A percentile compares a stretch with the other conserved stretches of the same genome.
Evolutionary conservation across 768 basidiomycete species (phyloP).

Genomic region (Clavulina sp.): DNA sequence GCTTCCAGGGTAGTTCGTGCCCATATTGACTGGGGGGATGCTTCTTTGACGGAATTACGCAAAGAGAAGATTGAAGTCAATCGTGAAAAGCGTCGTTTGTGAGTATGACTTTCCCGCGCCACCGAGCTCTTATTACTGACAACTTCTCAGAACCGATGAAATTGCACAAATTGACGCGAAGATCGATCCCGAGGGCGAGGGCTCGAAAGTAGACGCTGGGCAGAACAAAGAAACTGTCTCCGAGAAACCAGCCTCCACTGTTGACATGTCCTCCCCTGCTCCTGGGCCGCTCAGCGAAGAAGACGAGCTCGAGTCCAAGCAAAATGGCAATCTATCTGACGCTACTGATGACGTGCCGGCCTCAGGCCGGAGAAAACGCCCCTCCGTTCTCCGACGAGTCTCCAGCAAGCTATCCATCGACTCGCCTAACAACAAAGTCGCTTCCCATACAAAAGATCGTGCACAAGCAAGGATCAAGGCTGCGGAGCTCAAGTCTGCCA

Average conservation of each 20-base stretch:
- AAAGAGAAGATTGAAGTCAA: conserved; percentile 96
- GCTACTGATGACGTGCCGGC: conserved; percentile 3
- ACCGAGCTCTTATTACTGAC: neutral
- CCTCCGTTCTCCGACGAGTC: neutral
- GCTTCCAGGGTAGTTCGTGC: conserved; percentile 78
- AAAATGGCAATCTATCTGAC: conserved; percentile 10
- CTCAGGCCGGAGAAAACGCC: neutral
- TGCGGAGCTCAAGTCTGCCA: conserved; percentile 61
- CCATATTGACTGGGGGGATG: conserved; percentile 82
- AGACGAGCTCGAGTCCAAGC: conserved; percentile 8
- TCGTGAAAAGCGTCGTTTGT: conserved; percentile 76
- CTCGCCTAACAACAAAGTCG: conserved; percentile 33
- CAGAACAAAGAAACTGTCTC: conserved; percentile 1
- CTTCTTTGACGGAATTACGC: conserved; percentile 74
- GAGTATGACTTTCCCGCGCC: conserved; percentile 21
- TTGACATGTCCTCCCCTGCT: neutral
- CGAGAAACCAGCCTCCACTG: conserved; percentile 1
- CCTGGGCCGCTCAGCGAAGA: conserved; percentile 8
- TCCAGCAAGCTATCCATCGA: conserved; percentile 25
- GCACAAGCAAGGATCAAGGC: conserved; percentile 64
- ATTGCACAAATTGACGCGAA: conserved; percentile 17
- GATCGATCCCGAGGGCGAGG: conserved; percentile 10
- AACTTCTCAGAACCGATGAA: conserved; percentile 17
- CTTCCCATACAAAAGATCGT: conserved; percentile 59
- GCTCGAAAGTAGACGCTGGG: conserved; percentile 1